Evolutionary conservation across 108 stramenopile genomes (phyloP), one percentile per base, ranked within the genome.

Genomic region (Pseudonitzschia pungens): DNA sequence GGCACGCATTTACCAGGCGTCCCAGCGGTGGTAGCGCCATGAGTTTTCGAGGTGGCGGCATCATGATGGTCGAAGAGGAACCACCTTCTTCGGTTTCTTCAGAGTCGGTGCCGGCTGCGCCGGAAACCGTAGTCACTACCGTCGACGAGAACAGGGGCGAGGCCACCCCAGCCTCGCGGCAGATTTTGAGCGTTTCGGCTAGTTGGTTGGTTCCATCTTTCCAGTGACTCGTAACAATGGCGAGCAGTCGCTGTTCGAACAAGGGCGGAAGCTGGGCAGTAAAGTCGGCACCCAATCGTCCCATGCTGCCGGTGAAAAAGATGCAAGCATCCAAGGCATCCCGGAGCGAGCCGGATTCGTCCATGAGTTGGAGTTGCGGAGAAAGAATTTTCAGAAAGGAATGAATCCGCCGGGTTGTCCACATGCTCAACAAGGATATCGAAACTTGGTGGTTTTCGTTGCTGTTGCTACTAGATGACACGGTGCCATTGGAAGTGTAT

Each of bases 291-390:
- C 93, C 93, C 14, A 94, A 73, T 33, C 93, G 82, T 14, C 93
- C 93, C 93, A 94, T 92, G 33, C 84, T 86, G 28, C 79, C 76
- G 11, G 93, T 87, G 71, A 94, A 94, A 73, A 94, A 94, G 10
- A 84, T 81, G 42, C 86, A 82, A 12, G 90, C 86, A 73, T 94
- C 93, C 14, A 94, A 74, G 0, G 89, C 90, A 83, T 94, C 93
- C 22, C 93, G 89, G 8, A 94, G 77, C 8, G 86, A 71, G 22
- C 89, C 90, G 44, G 89, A 80, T 62, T 89, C 89, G 44, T 89
- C 77, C 70, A 90, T 80, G 42, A 72, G 75, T 8, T 75, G 55
- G 42, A 87, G 65, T 15, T 88, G 63, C 1, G 31, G 7, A 20
- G 77, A 54, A n/a, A 87, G 71, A 62, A 86, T 77, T 22, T 78